Percentiles rank a stretch among this genome's conserved stretches.
Evolutionary conservation across 139 green algal species (phyloP).

Genomic region (Tetradesmus lagerheimii): DNA sequence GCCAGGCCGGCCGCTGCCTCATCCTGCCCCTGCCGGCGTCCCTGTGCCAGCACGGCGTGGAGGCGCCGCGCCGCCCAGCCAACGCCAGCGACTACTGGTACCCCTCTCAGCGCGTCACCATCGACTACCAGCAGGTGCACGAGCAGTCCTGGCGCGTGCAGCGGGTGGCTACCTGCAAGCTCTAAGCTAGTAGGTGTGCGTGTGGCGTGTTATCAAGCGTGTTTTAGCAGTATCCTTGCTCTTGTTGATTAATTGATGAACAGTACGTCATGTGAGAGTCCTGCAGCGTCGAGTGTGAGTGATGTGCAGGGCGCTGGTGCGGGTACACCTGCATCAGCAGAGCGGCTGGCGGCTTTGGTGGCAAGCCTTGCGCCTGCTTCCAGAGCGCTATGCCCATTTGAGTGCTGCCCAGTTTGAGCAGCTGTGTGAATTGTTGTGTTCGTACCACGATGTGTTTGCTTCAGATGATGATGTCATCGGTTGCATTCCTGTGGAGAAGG

Average conservation of each 20-base stretch:
- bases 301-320: too few species aligned
- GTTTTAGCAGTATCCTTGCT: too few species aligned
- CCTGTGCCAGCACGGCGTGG: neutral
- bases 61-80: neutral
- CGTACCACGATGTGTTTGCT: conserved; percentile 24
- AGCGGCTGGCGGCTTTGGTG: too few species aligned
- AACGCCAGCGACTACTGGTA: neutral
- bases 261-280: too few species aligned
- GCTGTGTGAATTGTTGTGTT: neutral
- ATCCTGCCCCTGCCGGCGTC: neutral
- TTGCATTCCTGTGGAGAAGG: conserved; percentile 18
- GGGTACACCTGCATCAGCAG: too few species aligned
- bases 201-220: too few species aligned
- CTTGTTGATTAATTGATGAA: too few species aligned
- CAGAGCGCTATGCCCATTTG: neutral
- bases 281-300: too few species aligned
- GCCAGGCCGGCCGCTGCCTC: neutral
- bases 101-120: neutral
- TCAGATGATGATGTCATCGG: conserved; percentile 31
- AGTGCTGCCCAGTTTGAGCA: conserved; percentile 7
- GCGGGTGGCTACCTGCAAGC: too few species aligned
- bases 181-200: too few species aligned
- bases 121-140: too few species aligned
- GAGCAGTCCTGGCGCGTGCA: too few species aligned
- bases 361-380: neutral